phyloP scores from a whole-genome alignment of 129 eudicot genomes.

The Arctium lappa region DNA sequence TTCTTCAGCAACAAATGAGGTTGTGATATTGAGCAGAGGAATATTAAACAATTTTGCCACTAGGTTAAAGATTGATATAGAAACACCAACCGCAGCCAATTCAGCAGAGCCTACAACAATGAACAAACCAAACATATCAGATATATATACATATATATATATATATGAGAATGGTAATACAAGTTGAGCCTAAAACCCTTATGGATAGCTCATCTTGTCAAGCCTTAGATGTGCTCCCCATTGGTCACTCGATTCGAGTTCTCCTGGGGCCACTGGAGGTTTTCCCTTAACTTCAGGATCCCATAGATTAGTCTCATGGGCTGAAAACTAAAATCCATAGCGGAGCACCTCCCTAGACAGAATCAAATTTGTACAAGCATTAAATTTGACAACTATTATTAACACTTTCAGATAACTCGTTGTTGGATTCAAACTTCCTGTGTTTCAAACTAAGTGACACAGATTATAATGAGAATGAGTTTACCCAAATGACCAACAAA shows the following conservation, averaged over 20 bases:
- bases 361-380: background rate
- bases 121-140: constrained; percentile 12
- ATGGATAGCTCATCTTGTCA: no score
- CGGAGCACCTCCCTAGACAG: background rate
- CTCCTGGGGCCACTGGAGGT: background rate
- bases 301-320: background rate
- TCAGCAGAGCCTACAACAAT: constrained; percentile 71
- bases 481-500: constrained; percentile 90
- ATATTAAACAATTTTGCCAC: constrained; percentile 89
- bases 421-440: background rate
- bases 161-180: background rate
- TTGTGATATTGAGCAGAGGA: constrained; percentile 88
- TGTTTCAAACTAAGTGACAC: background rate
- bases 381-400: background rate
- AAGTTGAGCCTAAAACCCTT: background rate
- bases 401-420: background rate
- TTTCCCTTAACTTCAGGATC: background rate
- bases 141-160: background rate
- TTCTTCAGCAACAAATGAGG: constrained; percentile 98
- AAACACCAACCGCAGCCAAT: constrained; percentile 98
- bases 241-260: background rate
- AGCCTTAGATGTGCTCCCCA: no score
- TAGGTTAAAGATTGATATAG: constrained; percentile 84
- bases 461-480: background rate
- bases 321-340: background rate